Conservation (phyloP, 805 yeast genomes). For the Kodamaea leandrae region DNA sequence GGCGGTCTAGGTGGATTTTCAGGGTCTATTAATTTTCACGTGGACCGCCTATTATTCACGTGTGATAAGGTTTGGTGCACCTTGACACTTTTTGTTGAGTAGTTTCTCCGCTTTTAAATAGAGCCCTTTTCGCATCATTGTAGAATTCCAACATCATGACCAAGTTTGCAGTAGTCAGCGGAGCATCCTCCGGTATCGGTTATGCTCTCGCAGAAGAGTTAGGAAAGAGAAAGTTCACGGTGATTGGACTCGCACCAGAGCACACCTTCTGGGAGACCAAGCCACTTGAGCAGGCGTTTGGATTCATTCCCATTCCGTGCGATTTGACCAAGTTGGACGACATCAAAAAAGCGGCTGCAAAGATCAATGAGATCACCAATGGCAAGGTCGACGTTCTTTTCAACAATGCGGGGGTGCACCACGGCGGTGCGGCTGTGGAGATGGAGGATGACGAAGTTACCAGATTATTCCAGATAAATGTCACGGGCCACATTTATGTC, state of each 20-base stretch:
- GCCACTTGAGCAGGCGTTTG: constrained; percentile 19
- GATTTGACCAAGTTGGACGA: constrained; percentile 37
- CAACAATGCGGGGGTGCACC: constrained; percentile 41
- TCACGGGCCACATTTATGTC: constrained; percentile 37
- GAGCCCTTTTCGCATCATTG: neutral
- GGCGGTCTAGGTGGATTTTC: neutral
- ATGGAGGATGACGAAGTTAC: constrained; percentile 22
- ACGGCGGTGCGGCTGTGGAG: constrained; percentile 34
- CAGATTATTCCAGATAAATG: constrained; percentile 32
- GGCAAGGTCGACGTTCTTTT: constrained; percentile 37
- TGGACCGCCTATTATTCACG: neutral
- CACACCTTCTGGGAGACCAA: constrained; percentile 15
- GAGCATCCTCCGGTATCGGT: constrained; percentile 28
- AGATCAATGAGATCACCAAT: constrained; percentile 24
- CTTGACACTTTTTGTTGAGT: constrained; percentile 4
- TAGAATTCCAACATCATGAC: constrained; percentile 2
- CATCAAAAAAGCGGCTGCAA: constrained; percentile 21
- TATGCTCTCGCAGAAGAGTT: constrained; percentile 21
- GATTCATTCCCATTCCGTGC: constrained; percentile 26
- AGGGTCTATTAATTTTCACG: neutral
- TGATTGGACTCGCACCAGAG: constrained; percentile 20
- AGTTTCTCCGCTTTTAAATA: constrained; percentile 1
- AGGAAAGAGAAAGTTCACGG: constrained; percentile 20
- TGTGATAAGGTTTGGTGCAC: neutral
- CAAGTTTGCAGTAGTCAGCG: constrained; percentile 23